These are phyloP conservation scores for Plasmodium gonderi DNA, from an alignment of 169 alveolate species.

Conservation along the genomic window DNA sequence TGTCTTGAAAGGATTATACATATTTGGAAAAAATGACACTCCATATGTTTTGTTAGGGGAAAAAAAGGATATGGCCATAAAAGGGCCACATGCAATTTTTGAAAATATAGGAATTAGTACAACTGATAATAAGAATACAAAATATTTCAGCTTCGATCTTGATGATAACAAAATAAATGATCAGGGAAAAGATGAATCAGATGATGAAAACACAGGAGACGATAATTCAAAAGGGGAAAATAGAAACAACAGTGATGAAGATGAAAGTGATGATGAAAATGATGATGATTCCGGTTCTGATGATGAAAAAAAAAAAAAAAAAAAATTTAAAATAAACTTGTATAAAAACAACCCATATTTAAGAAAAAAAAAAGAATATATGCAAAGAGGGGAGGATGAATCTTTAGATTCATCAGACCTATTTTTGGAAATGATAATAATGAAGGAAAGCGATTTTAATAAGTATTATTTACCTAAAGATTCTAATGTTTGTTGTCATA, in stretches of 20 bases:
- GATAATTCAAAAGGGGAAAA: background rate
- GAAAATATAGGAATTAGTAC: slow-evolving; percentile 75
- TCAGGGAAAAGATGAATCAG: background rate
- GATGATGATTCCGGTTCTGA: background rate
- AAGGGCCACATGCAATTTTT: slow-evolving; percentile 60
- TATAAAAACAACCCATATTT: slow-evolving; percentile 65
- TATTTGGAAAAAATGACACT: slow-evolving; percentile 63
- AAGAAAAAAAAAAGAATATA: slow-evolving; percentile 38
- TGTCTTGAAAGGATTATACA: slow-evolving; percentile 68
- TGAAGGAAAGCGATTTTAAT: slow-evolving; percentile 73
- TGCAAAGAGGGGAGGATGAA: background rate
- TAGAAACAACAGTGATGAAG: background rate
- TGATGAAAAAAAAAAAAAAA: slow-evolving; percentile 36
- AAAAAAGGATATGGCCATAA: slow-evolving; percentile 50
- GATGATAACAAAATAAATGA: background rate
- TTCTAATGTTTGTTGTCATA: slow-evolving; percentile 45
- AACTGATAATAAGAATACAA: slow-evolving; percentile 50
- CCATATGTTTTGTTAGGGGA: slow-evolving; percentile 68
- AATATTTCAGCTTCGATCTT: slow-evolving; percentile 50
- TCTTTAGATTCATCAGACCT: slow-evolving; percentile 8
- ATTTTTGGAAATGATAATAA: slow-evolving; percentile 66
- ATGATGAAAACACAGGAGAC: background rate
- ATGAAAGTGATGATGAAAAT: background rate
- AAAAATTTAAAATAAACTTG: slow-evolving; percentile 49
- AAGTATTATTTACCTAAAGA: slow-evolving; percentile 63